Conservation (phyloP, 352 stramenopile species). For the Nothophytophthora sp. region DNA sequence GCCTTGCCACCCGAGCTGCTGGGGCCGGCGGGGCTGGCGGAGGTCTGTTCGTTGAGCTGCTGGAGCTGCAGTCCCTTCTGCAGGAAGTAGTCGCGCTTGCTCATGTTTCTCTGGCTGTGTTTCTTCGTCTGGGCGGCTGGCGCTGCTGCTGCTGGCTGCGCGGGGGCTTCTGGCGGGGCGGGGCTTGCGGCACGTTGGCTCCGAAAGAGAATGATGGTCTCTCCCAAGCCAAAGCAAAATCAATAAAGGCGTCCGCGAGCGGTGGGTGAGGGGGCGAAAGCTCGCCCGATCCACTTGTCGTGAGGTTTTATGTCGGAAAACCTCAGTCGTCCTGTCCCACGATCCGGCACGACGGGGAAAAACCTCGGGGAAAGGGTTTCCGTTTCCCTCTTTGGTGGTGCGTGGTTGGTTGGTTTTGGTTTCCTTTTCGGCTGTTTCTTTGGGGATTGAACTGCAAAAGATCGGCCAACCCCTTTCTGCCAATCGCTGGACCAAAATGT, state of each 20-base stretch:
- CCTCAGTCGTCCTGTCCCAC: conserved; percentile 5
- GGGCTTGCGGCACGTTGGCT: conserved; percentile 13
- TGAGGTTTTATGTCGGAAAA: conserved; percentile 32
- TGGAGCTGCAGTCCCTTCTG: conserved; percentile 84
- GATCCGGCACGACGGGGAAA: not conserved
- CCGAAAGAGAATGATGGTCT: conserved; percentile 37
- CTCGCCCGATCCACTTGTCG: conserved; percentile 14
- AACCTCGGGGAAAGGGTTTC: not conserved
- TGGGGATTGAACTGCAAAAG: no score
- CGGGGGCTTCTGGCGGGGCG: conserved; percentile 12
- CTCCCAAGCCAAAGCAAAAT: conserved; percentile 33
- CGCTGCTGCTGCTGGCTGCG: conserved; percentile 5
- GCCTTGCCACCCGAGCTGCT: conserved; percentile 31
- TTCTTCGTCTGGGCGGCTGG: conserved; percentile 15
- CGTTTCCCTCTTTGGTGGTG: no score
- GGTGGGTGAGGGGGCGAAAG: no score
- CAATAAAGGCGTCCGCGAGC: no score
- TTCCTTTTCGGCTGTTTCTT: not conserved
- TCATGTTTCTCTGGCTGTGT: conserved; percentile 67
- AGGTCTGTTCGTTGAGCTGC: conserved; percentile 69
- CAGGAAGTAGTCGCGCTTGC: conserved; percentile 83
- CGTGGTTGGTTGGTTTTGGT: no score
- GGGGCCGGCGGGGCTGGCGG: conserved; percentile 15
- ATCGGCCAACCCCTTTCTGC: not conserved
- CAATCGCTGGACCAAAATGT: no score